Evolutionary conservation across 306 rosid genomes (phyloP), one percentile per base, ranked within the genome.

Genomic region (Casuarina equisetifolia): DNA sequence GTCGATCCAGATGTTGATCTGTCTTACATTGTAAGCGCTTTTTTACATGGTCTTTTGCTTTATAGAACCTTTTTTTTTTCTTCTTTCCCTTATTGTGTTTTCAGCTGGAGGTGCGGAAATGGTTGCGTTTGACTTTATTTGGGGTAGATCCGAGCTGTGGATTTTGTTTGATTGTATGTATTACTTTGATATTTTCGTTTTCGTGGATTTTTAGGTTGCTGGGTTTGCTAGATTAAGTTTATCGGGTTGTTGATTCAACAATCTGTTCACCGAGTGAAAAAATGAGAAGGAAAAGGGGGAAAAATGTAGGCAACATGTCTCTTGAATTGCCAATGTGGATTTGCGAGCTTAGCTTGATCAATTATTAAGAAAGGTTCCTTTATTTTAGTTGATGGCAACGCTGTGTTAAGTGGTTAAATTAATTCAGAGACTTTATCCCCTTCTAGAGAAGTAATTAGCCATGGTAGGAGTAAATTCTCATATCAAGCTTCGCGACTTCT

Each of bases 1-100:
- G 82, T 92, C 81, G 97, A 95, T 80, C 97, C 97, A 9, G 97
- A 95, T 80, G 87, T 90, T 78, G 87, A 85, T 76, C 87, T 89
- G 80, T 88, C 97, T 79, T 95, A 95, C 91, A 85, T 95, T 90
- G 99, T 95, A 88, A 91, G 97, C 75, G 11, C 6, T 76, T 70
- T 79, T 67, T 57, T 69, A n/a, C 10, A 61, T 74, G 71, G 17
- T 42, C 6, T 40, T 66, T 42, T 42, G 35, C 71, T 66, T 66
- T 32, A n/a, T 4, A 66, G 45, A 63, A 66, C 32, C 9, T 17
- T 78, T 7, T 57, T 43, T 6, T 69, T 38, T 78, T 68, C 2
- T 69, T 32, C 51, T 48, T 5, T 83, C 16, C 74, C 53, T 6
- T 52, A 39, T 53, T 81, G 62, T 68, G 75, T 74, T 79, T 61